A percentile compares a stretch with the other conserved stretches of the same genome.
These are phyloP conservation scores for Aaosphaeria arxii DNA, from an alignment of 2,329 filamentous ascomycete species.

Conservation along the genomic window DNA sequence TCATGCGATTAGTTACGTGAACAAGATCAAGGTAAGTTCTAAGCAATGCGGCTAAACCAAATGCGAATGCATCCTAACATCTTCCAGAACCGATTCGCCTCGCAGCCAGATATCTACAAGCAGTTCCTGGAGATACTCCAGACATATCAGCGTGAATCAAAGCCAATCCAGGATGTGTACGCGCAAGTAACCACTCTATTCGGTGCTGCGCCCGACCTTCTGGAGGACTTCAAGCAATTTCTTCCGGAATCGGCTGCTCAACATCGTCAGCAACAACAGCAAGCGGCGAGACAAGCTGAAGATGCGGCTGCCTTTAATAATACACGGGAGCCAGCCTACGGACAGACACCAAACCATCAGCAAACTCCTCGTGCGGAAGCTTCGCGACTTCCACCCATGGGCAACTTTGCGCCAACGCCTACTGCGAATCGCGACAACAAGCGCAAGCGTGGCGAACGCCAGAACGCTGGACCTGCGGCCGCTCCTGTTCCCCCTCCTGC, in stretches of 20 bases:
- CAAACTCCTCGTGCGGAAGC: slow-evolving; percentile 49
- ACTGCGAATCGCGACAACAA: slow-evolving; percentile 88
- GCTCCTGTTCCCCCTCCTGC: slow-evolving; percentile 28
- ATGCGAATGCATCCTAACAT: background rate
- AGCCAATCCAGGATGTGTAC: slow-evolving; percentile 98
- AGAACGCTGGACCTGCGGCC: slow-evolving; percentile 48
- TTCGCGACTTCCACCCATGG: slow-evolving; percentile 75
- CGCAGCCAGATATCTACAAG: slow-evolving; percentile 98
- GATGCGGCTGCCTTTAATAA: slow-evolving; percentile 67
- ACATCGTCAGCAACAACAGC: slow-evolving; percentile 54
- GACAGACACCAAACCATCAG: slow-evolving; percentile 42
- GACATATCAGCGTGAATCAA: slow-evolving; percentile 96
- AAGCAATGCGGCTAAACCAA: background rate
- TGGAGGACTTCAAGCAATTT: slow-evolving; percentile 99
- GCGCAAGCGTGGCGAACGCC: slow-evolving; percentile 68
- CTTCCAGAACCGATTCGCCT: slow-evolving; percentile 84
- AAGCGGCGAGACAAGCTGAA: slow-evolving; percentile 63
- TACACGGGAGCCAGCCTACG: slow-evolving; percentile 51
- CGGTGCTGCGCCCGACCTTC: slow-evolving; percentile 84
- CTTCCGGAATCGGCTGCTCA: slow-evolving; percentile 83
- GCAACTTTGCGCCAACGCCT: slow-evolving; percentile 83
- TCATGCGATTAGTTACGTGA: slow-evolving; percentile 98
- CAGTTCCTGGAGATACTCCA: slow-evolving; percentile 97
- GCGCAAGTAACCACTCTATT: slow-evolving; percentile 94
- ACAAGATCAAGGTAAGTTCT: slow-evolving; percentile 89